Evolutionary conservation across 805 yeast species (phyloP).

Genomic region (Wickerhamiella kurtzmanii): DNA sequence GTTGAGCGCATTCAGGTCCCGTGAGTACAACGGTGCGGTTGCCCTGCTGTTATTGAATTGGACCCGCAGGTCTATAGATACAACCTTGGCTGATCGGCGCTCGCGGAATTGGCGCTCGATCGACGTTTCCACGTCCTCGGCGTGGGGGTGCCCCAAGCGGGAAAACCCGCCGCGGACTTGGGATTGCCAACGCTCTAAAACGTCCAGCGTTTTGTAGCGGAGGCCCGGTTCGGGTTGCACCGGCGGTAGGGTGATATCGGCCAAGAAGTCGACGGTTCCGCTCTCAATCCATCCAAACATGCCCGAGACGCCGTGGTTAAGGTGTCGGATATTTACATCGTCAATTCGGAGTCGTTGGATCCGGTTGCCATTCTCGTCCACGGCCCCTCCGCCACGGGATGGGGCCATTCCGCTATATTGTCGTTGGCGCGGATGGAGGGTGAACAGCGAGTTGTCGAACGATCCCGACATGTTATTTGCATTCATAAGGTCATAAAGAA

Average conservation of each 20-base stretch:
- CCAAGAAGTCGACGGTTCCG: conserved; percentile 87
- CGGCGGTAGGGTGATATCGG: conserved; percentile 73
- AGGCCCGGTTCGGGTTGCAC: conserved; percentile 39
- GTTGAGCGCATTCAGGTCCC: conserved; percentile 83
- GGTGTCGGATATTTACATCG: conserved; percentile 71
- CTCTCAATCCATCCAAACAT: conserved; percentile 95
- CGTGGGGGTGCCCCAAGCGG: not conserved
- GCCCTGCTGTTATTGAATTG: conserved; percentile 80
- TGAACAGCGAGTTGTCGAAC: conserved; percentile 84
- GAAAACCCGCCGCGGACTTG: conserved; percentile 9
- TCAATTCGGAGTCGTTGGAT: conserved; percentile 73
- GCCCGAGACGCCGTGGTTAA: conserved; percentile 75
- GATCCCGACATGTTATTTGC: conserved; percentile 81
- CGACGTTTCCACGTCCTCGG: conserved; percentile 20
- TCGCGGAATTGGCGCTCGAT: conserved; percentile 21
- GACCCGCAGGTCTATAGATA: conserved; percentile 67
- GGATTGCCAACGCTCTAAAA: conserved; percentile 31
- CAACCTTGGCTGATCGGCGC: conserved; percentile 36
- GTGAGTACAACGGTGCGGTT: conserved; percentile 69
- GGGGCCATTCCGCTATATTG: not conserved
- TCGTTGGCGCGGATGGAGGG: conserved; percentile 68
- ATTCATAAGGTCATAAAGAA: conserved; percentile 72
- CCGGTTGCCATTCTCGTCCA: conserved; percentile 17
- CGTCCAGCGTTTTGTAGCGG: conserved; percentile 26
- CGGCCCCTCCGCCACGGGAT: conserved; percentile 7